Conservation (phyloP, 2,329 filamentous ascomycete genomes). For the Harringtonia aguacate region DNA sequence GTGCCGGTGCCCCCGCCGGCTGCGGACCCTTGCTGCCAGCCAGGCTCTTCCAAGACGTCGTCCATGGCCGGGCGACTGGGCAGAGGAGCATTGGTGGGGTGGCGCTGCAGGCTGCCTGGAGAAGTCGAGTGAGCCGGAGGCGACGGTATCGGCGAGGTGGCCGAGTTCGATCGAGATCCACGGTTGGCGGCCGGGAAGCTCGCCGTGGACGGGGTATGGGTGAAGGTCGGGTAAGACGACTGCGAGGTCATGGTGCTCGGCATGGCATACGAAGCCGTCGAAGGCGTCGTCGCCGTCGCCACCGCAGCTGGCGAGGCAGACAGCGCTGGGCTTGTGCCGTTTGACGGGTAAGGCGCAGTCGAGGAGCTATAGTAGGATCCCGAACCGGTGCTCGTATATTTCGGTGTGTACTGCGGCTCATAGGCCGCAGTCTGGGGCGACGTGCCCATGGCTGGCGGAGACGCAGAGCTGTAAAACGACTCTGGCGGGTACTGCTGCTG, state of each 20-base stretch:
- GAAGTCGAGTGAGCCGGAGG: constrained; percentile 29
- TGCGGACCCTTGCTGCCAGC: constrained; percentile 26
- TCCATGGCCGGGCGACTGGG: constrained; percentile 39
- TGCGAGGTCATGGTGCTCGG: constrained; percentile 23
- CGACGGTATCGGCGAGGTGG: constrained; percentile 35
- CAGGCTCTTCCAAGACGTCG: constrained; percentile 28
- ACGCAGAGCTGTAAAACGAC: constrained; percentile 12
- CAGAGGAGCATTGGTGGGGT: constrained; percentile 49
- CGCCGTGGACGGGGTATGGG: background rate
- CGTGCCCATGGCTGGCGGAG: constrained; percentile 6
- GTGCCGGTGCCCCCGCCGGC: constrained; percentile 17
- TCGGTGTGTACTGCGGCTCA: constrained; percentile 14
- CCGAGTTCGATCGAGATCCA: constrained; percentile 37
- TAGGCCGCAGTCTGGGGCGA: constrained; percentile 15
- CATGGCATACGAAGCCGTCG: constrained; percentile 14
- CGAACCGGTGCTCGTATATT: constrained; percentile 10
- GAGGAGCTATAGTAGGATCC: constrained; percentile 5
- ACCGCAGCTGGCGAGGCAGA: background rate
- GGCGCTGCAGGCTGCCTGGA: constrained; percentile 38
- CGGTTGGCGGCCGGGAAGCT: constrained; percentile 26
- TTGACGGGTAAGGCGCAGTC: constrained; percentile 11
- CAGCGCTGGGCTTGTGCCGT: constrained; percentile 27
- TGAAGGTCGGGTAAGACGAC: constrained; percentile 38
- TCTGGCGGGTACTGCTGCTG: constrained; percentile 6
- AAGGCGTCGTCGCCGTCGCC: constrained; percentile 4